These are phyloP conservation scores for Rhodocollybia butyracea DNA, from an alignment of 768 basidiomycete genomes.

Conservation along the genomic window DNA sequence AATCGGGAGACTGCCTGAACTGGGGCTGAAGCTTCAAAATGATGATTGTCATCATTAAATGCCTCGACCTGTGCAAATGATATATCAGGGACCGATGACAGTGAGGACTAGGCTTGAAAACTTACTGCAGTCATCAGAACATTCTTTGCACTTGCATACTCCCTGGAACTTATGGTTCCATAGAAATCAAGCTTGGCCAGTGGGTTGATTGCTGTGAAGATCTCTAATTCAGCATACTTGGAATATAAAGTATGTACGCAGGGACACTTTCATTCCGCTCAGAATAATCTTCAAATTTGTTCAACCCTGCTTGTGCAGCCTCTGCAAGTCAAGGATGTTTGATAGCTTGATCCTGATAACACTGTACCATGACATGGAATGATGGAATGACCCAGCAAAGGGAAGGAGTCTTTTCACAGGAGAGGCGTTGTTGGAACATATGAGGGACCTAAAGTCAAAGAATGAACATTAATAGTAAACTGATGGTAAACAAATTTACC, in stretches of 20 bases:
- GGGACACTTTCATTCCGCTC: neutral
- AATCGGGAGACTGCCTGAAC: neutral
- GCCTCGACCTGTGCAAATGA: too few species aligned
- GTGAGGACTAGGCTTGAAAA: too few species aligned
- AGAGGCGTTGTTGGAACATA: constrained; percentile 9
- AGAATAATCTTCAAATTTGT: neutral
- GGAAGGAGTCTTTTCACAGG: constrained; percentile 10
- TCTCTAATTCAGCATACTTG: neutral
- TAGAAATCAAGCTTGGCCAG: neutral
- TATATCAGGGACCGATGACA: too few species aligned
- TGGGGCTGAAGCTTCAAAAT: neutral
- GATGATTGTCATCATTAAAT: neutral
- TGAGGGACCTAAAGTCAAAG: constrained; percentile 7
- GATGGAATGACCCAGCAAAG: constrained; percentile 9
- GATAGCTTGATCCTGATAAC: neutral
- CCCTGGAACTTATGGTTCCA: neutral
- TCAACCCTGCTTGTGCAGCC: neutral
- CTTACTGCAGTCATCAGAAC: neutral
- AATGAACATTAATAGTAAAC: neutral
- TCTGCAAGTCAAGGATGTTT: neutral
- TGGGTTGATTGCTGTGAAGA: neutral
- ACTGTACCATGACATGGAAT: constrained; percentile 1
- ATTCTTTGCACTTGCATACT: neutral
- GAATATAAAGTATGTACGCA: neutral
- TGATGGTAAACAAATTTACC: neutral